Conservation (phyloP, 2,329 filamentous ascomycete species). For the Penicillium italicum region DNA sequence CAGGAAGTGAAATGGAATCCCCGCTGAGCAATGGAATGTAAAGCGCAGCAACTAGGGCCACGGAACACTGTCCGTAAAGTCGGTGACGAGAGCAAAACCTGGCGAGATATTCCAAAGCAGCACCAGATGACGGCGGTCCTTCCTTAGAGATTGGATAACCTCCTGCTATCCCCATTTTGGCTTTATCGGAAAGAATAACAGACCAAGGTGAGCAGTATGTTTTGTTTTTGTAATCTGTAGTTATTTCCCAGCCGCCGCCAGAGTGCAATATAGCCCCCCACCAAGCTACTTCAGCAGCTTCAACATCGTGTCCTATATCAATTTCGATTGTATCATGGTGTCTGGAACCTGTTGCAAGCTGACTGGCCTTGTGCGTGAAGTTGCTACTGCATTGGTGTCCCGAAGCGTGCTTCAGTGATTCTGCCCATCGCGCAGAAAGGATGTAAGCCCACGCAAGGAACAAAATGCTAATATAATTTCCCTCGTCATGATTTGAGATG, state of each 20-base stretch:
- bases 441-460: background rate
- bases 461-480: background rate
- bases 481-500: background rate
- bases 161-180: background rate
- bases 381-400: background rate
- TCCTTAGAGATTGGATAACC: background rate
- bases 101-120: constrained; percentile 21
- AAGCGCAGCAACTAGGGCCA: constrained; percentile 20
- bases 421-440: background rate
- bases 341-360: background rate
- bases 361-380: background rate
- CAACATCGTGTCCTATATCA: background rate
- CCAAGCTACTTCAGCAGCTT: background rate
- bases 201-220: background rate
- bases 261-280: background rate
- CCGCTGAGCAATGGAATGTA: constrained; percentile 16
- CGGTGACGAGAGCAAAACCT: constrained; percentile 19
- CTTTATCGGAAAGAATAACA: background rate
- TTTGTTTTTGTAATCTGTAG: background rate
- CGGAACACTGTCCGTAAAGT: constrained; percentile 24
- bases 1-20: constrained; percentile 12
- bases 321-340: background rate
- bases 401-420: background rate
- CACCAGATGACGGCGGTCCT: constrained; percentile 9
- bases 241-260: background rate